Conservation (phyloP, 192 early-diverging fungal genomes). For the Rhizophlyctis rosea region DNA sequence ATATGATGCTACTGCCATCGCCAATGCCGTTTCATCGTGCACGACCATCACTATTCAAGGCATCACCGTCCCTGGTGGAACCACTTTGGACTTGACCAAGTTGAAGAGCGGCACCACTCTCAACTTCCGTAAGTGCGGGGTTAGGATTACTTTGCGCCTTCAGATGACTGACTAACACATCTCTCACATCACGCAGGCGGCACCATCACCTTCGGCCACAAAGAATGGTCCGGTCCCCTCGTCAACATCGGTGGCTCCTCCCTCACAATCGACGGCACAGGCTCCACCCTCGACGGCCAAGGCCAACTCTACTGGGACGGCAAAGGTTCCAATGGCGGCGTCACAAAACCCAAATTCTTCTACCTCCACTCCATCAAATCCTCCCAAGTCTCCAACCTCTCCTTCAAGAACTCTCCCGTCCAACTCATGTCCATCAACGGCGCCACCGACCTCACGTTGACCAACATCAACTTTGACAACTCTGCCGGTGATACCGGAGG, state of each 20-base stretch:
- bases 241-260: slow-evolving; percentile 32
- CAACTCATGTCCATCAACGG: slow-evolving; percentile 36
- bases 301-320: slow-evolving; percentile 44
- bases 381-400: slow-evolving; percentile 27
- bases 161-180: too few relatives aligned
- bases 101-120: slow-evolving; percentile 37
- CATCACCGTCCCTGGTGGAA: slow-evolving; percentile 37
- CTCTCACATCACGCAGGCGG: too few relatives aligned
- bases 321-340: slow-evolving; percentile 42
- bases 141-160: too few relatives aligned
- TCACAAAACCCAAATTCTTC: slow-evolving; percentile 32
- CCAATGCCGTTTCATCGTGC: neutral
- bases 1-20: neutral
- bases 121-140: slow-evolving; percentile 31
- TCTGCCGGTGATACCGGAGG: slow-evolving; percentile 26
- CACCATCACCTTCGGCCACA: slow-evolving; percentile 35
- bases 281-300: slow-evolving; percentile 34
- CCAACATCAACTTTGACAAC: slow-evolving; percentile 35
- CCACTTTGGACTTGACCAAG: slow-evolving; percentile 32
- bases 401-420: slow-evolving; percentile 33
- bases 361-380: slow-evolving; percentile 12
- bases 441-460: slow-evolving; percentile 30
- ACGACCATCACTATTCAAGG: neutral
- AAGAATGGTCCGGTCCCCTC: slow-evolving; percentile 19
- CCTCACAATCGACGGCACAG: slow-evolving; percentile 26